Evolutionary conservation across 2,329 filamentous ascomycete genomes (phyloP).

Genomic region (Tolypocladium amazonense): DNA sequence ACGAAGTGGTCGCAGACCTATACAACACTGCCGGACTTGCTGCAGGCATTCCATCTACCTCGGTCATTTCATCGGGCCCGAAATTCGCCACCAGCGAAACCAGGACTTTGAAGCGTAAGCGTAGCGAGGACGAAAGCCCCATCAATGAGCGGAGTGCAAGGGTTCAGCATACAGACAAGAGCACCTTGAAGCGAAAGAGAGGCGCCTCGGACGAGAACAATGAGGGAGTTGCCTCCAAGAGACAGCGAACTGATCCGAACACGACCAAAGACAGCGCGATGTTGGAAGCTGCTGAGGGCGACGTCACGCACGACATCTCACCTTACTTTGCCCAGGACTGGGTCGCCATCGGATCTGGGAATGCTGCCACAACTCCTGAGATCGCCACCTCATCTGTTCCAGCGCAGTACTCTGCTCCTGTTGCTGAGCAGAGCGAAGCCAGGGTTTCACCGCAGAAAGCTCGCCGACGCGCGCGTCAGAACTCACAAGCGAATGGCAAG

Average conservation of each 20-base stretch:
- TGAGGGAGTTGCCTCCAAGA: not conserved
- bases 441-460: not conserved
- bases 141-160: not conserved
- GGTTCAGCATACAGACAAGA: not conserved
- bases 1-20: not conserved
- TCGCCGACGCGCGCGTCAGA: not conserved
- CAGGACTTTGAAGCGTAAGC: not conserved
- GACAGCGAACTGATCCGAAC: not conserved
- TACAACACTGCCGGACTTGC: not conserved
- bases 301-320: not conserved
- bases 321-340: not conserved
- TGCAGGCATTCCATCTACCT: not conserved
- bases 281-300: not conserved
- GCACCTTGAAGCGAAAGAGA: not conserved
- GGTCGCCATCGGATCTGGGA: not conserved
- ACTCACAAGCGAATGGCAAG: not conserved
- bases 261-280: not conserved
- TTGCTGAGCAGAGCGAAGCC: not conserved
- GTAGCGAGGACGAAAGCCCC: not conserved
- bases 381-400: not conserved
- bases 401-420: not conserved
- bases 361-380: not conserved
- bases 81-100: not conserved
- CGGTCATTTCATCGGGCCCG: not conserved
- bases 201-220: not conserved